Evolutionary conservation across 163 green algal genomes (phyloP).

Genomic region (Prototheca cutis): DNA sequence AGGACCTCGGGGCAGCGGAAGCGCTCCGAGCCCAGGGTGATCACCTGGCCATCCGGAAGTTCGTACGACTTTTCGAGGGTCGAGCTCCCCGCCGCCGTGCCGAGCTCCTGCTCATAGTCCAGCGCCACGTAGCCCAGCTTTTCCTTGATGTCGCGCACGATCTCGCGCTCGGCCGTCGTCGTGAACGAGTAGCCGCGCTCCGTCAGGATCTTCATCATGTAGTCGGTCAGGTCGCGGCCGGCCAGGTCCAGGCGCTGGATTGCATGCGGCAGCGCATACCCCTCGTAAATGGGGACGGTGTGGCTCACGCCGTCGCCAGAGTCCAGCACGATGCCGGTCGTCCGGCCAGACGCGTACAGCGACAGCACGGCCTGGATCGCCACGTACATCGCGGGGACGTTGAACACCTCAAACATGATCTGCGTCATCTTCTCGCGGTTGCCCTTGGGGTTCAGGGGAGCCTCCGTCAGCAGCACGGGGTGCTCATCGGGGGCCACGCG

Average conservation of each 20-base stretch:
- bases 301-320: constrained; percentile 92
- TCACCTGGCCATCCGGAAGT: constrained; percentile 90
- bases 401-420: constrained; percentile 99
- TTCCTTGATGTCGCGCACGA: constrained; percentile 99
- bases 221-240: constrained; percentile 93
- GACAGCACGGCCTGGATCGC: constrained; percentile 96
- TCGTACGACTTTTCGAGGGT: constrained; percentile 95
- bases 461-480: constrained; percentile 95
- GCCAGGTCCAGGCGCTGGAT: constrained; percentile 91
- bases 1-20: constrained; percentile 98
- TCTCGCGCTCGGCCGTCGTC: constrained; percentile 89
- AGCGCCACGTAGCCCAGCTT: constrained; percentile 95
- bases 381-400: constrained; percentile 96
- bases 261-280: constrained; percentile 88
- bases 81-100: constrained; percentile 56
- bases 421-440: constrained; percentile 98
- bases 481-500: constrained; percentile 96
- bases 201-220: constrained; percentile 86
- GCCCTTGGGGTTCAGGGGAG: constrained; percentile 93
- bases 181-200: constrained; percentile 96
- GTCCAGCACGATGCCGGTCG: constrained; percentile 95
- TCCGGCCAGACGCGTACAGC: constrained; percentile 91
- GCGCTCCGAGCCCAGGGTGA: constrained; percentile 93
- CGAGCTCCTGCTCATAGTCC: constrained; percentile 93
- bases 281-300: constrained; percentile 96